These are phyloP conservation scores for Reutealis trisperma DNA, from an alignment of 345 rosid genomes.

Conservation along the genomic window DNA sequence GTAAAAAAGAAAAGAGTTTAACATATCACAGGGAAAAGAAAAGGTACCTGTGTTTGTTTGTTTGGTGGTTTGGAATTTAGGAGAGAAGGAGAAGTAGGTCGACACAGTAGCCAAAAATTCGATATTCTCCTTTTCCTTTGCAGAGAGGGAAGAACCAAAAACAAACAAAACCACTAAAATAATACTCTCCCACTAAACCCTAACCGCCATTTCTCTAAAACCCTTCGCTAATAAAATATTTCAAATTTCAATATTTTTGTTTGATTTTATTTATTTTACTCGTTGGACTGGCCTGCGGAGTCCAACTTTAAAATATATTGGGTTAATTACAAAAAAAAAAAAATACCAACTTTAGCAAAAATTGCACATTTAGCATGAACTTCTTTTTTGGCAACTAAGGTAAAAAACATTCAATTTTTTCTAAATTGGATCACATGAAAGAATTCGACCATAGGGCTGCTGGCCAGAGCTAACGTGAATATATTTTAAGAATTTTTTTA, in stretches of 20 bases:
- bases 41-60: neutral
- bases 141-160: neutral
- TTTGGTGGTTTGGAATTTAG: neutral
- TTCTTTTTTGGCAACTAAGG: too few species aligned
- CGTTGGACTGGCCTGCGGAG: too few species aligned
- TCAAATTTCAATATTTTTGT: neutral
- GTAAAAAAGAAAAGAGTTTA: too few species aligned
- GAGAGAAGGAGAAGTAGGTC: neutral
- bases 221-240: neutral
- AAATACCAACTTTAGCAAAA: too few species aligned
- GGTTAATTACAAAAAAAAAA: too few species aligned
- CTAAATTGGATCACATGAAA: too few species aligned
- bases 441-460: too few species aligned
- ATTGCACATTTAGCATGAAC: too few species aligned
- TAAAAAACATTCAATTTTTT: too few species aligned
- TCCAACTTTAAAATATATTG: too few species aligned
- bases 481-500: too few species aligned
- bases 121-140: conserved; percentile 1
- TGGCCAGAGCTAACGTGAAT: too few species aligned
- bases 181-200: neutral
- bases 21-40: neutral
- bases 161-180: neutral
- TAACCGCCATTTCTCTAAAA: conserved; percentile 15
- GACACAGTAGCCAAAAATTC: conserved; percentile 8
- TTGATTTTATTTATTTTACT: neutral